phyloP scores from a whole-genome alignment of 164 flowering plant species.

The Vitis cinerea region DNA sequence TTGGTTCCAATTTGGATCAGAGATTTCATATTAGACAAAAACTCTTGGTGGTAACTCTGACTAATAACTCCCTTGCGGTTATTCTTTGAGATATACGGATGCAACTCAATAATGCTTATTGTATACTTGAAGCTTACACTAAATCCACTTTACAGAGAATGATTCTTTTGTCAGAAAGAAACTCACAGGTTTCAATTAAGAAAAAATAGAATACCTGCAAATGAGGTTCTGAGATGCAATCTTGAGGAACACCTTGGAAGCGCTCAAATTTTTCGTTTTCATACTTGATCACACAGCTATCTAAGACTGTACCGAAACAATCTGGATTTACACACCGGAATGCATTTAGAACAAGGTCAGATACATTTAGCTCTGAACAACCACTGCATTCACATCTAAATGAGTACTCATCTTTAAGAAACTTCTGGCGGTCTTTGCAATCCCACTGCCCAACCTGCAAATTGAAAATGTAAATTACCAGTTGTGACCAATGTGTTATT shows the following conservation, averaged over 20 bases:
- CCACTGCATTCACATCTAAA: constrained; percentile 75
- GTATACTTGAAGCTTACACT: background rate
- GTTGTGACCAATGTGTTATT: background rate
- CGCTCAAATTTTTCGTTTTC: constrained; percentile 30
- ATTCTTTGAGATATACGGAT: background rate
- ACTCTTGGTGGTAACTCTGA: background rate
- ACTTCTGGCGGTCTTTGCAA: constrained; percentile 49
- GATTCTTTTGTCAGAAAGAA: background rate
- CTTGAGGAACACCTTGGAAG: constrained; percentile 13
- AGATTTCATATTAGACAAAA: background rate
- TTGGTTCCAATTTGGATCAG: background rate
- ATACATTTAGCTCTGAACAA: constrained; percentile 58
- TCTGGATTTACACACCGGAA: constrained; percentile 56
- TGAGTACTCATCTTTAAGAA: constrained; percentile 64
- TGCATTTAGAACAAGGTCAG: constrained; percentile 72
- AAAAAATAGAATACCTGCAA: constrained; percentile 36
- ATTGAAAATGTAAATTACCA: background rate
- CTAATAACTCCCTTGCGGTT: background rate
- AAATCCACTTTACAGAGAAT: background rate
- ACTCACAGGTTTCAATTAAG: background rate
- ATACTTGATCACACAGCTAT: constrained; percentile 20
- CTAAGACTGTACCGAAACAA: constrained; percentile 69
- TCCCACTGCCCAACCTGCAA: constrained; percentile 82
- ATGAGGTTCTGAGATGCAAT: constrained; percentile 19
- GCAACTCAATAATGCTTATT: background rate